Base-by-base conservation (phyloP, 1,139 yeast species). In the Kurtzmaniella quercitrusa region DNA sequence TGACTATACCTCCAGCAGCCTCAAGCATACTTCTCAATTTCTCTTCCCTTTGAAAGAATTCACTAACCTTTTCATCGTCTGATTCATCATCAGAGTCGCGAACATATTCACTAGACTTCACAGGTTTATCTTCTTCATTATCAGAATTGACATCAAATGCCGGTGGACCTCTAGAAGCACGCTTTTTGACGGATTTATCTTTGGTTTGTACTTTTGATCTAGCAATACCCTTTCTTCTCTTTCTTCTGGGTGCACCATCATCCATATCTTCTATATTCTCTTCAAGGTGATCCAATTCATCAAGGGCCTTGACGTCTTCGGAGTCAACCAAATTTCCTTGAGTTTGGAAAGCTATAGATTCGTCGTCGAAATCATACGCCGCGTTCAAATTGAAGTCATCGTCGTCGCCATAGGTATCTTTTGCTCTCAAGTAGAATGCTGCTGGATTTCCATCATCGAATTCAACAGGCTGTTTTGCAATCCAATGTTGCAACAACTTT, bases 71-170 rank as follows among this genome's bases (percentile, higher is more conserved):
- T 43, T 82, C 89, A 15, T 70, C 80, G 50, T 83, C 88, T 2
- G 80, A 73, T 18, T 78, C 84, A 52, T 84, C 88, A 54, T 84
- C 91, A 0, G 87, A 81, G 42, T 76, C 82, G 45, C 69, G 68
- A 37, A 85, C 76, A 51, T 64, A 79, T 47, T 78, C 83, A 2
- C 81, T 61, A 0, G 84, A 78, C 41, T 69, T 65, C 22, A 62
- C 40, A 7, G 49, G 47, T 12, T 39, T 35, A 2, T 47, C 45
- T 2, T 42, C 44, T 36, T 52, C 60, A 30, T 56, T 59, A 30
- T 58, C 65, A 2, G 60, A 54, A 20, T 44, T 49, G 14, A 56
- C 54, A 19, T 47, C 40, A 42, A 52, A 50, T 17, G 45, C 42
- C 8, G 59, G 60, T 2, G 55, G 20, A 45, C 32, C 9, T 28